Base-by-base conservation (phyloP, 805 yeast genomes). In the Cyberlindnera xylosilytica region DNA sequence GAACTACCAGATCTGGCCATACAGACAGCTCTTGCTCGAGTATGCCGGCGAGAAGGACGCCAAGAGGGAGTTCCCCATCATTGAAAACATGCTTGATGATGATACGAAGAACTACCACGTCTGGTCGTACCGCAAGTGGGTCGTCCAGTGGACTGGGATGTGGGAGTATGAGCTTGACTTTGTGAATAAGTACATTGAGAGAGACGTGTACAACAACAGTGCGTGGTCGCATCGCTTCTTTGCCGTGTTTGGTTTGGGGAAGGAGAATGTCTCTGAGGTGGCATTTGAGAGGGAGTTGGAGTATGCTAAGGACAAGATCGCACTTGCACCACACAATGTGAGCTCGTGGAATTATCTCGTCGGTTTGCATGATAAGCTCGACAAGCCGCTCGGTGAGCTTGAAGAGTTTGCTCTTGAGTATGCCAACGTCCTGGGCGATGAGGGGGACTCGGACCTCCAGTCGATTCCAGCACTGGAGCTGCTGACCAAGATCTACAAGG, bases 1-100 rank as follows among this genome's bases (percentile, higher is more conserved):
- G 62, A 91, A 90, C 67, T 93, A 93, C 64, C 99, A 93, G 62
- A 83, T 91, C n/a, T 93, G 98, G 97, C 87, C 90, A 54, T 90
- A 91, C 58, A 75, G 97, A 43, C 90, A 84, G 56, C 66, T 79
- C 26, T 58, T 91, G 8, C 64, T 84, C 41, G 70, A 70, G 32
- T 17, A 41, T 30, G 59, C 62, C 1, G 55, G 46, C 4, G 42
- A 43, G n/a, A 72, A 72, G 52, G 53, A 68, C 34, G 63, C 73
- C 2, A 67, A 63, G 32, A 66, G 81, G 28, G 98, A 93, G 58
- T 70, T 71, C 39, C 83, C 86, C 2, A 71, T 88, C 18, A 67
- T 85, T 32, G 73, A 73, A 30, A 64, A 73, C 36, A 84, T 91
- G 84, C 63, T 93, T 4, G 77, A 74, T 11, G 83, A 79, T 37